Evolutionary conservation across 1,284 basidiomycete species (phyloP).

Genomic region (Ustilago trichophora): DNA sequence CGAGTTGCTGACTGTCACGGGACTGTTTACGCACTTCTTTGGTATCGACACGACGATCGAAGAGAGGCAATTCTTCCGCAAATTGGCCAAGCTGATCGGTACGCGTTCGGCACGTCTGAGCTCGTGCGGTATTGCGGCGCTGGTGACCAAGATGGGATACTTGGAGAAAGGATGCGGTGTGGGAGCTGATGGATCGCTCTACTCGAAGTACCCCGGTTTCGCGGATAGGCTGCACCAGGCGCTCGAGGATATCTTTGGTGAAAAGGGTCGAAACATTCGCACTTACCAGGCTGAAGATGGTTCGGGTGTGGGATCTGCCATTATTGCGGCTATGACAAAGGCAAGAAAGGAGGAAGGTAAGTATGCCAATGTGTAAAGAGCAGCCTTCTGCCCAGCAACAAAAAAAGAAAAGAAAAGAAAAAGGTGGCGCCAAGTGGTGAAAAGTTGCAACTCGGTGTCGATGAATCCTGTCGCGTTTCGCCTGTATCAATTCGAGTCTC

Average conservation of each 20-base stretch:
- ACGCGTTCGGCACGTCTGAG: conserved; percentile 63
- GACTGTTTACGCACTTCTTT: conserved; percentile 78
- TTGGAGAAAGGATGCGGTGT: conserved; percentile 61
- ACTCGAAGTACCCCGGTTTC: conserved; percentile 64
- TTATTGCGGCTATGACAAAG: conserved; percentile 65
- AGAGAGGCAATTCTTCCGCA: conserved; percentile 67
- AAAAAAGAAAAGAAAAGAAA: background rate
- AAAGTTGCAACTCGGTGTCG: too few relatives aligned
- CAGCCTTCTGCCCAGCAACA: background rate
- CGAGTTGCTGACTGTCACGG: conserved; percentile 92
- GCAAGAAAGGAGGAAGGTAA: conserved; percentile 54
- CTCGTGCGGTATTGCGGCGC: conserved; percentile 62
- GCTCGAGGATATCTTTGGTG: conserved; percentile 64
- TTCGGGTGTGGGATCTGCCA: conserved; percentile 61
- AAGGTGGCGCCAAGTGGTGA: too few relatives aligned
- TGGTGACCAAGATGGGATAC: conserved; percentile 63
- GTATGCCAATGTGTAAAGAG: conserved; percentile 41
- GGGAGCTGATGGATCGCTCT: conserved; percentile 60
- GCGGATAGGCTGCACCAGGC: conserved; percentile 60
- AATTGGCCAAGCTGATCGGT: conserved; percentile 75
- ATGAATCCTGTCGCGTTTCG: too few relatives aligned
- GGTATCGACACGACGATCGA: conserved; percentile 61
- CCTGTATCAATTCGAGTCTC: too few relatives aligned
- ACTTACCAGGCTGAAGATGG: conserved; percentile 65
- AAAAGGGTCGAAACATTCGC: conserved; percentile 54